Evolutionary conservation across 2,329 filamentous ascomycete genomes (phyloP), one percentile per base, ranked within the genome.

Genomic region (Aspergillus melleus): DNA sequence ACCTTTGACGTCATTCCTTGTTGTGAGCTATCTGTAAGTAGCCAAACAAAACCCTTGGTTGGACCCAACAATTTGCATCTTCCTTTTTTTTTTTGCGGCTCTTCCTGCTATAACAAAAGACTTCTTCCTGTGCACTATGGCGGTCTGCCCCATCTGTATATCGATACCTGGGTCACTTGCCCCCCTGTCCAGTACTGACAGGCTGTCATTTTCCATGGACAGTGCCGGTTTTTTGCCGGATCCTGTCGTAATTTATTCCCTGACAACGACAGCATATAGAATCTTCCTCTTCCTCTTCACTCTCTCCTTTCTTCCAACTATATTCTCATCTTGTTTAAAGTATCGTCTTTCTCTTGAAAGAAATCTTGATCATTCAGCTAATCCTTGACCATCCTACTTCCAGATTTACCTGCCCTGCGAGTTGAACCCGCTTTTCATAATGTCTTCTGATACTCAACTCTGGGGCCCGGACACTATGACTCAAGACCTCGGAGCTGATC

Each of bases 261-360:
- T 36, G 32, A 10, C 32, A 36, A 36, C 32, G 32, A 36, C 32
- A 36, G 14, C 14, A 46, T 49, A 46, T 49, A 44, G 58, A 29
- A 32, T 32, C 42, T 19, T 30, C 44, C 24, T 32, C 30, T 30
- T 30, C 36, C n/a, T 30, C 47, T 51, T 19, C 39, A 46, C 16
- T 14, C 55, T 56, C 58, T 57, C 39, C 54, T 46, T 52, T 24
- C 44, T 56, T 29, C 26, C 46, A 14, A 39, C 30, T 2, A n/a
- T 24, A n/a, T 24, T 16, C 46, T n/a, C 49, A 30, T 50, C 16
- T 16, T 44, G 3, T 14, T 6, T 36, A 32, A 10, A 36, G 6
- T 4, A 36, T 36, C 2, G 8, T 16, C 8, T 29, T 29, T 8
- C 8, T 29, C 8, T 3, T 29, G 26, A 36, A 36, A 32, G 12